Conservation (phyloP, 2,329 filamentous ascomycete species). For the Sclerotinia minor region DNA sequence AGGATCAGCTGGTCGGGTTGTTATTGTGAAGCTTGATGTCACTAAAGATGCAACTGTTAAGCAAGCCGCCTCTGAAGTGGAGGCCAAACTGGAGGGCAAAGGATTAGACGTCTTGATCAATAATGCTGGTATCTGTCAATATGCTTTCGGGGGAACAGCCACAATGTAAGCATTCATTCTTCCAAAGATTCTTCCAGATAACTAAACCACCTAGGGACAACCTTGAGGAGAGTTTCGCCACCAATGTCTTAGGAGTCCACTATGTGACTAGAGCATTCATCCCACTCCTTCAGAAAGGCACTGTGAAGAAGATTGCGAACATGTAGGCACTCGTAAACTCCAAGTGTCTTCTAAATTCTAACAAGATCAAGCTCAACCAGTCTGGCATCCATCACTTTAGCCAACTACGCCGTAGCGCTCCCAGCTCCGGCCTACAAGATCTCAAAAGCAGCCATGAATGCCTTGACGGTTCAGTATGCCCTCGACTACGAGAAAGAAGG, state of each 20-base stretch:
- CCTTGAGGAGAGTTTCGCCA: neutral
- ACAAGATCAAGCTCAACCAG: neutral
- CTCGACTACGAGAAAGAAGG: neutral
- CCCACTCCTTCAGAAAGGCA: neutral
- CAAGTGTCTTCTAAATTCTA: neutral
- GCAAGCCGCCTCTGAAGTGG: neutral
- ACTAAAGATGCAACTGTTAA: neutral
- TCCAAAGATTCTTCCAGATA: neutral
- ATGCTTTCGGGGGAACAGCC: neutral
- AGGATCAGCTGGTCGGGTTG: neutral
- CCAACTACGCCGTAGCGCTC: no score
- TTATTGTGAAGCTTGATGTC: neutral
- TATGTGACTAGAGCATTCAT: neutral
- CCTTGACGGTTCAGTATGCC: neutral
- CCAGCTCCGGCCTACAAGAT: neutral
- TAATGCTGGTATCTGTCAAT: neutral
- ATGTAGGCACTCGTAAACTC: neutral
- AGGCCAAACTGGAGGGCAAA: neutral
- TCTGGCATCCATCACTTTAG: neutral
- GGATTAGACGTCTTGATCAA: neutral
- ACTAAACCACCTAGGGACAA: neutral
- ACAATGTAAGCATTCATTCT: neutral
- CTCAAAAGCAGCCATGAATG: neutral
- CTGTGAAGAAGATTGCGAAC: neutral
- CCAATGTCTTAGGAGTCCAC: neutral